Evolutionary conservation across 345 rosid species (phyloP).

Genomic region (Cardamine chenopodiifolia): DNA sequence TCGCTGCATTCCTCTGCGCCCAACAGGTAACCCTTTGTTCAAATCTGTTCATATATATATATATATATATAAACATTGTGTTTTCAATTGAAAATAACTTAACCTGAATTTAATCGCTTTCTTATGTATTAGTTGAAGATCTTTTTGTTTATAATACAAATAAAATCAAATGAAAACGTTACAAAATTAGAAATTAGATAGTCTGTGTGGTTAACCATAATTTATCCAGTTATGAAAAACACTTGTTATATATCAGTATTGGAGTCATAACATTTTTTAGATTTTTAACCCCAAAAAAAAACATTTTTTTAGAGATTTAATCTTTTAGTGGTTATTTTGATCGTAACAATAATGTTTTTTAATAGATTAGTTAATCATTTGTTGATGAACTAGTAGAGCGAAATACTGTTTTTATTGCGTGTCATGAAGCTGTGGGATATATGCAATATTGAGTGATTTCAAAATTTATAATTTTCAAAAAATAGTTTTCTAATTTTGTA

Average conservation of each 20-base stretch:
- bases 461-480: not conserved
- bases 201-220: not conserved
- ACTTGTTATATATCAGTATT: not conserved
- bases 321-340: not conserved
- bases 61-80: not conserved
- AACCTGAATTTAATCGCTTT: too few species aligned
- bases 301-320: too few species aligned
- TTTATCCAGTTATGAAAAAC: not conserved
- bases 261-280: too few species aligned
- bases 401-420: not conserved
- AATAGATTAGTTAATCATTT: not conserved
- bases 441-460: constrained; percentile 3
- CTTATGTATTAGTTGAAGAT: not conserved
- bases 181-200: too few species aligned
- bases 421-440: not conserved
- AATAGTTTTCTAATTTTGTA: not conserved
- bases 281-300: too few species aligned
- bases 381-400: not conserved
- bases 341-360: too few species aligned
- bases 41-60: too few species aligned
- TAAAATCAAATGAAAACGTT: too few species aligned
- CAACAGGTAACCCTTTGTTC: constrained; percentile 56
- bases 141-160: too few species aligned
- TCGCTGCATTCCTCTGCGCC: constrained; percentile 82
- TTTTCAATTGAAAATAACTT: too few species aligned